Evolutionary conservation across 2,329 filamentous ascomycete species (phyloP).

Genomic region (Coniosporium tulheliwenetii): DNA sequence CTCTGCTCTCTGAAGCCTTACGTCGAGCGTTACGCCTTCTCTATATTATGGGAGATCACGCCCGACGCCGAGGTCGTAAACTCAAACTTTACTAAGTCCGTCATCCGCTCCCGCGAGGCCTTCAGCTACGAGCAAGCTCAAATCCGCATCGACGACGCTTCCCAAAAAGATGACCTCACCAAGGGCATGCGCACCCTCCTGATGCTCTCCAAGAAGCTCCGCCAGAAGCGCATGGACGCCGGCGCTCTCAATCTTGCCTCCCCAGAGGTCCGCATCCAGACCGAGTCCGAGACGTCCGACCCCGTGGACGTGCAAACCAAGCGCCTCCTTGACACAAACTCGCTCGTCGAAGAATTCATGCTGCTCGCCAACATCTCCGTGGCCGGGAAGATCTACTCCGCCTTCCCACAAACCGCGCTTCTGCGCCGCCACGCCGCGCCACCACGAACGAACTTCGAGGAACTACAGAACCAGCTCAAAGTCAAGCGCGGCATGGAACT

Average conservation of each 20-base stretch:
- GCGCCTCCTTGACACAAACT: slow-evolving; percentile 86
- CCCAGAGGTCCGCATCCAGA: slow-evolving; percentile 93
- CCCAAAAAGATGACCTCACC: slow-evolving; percentile 79
- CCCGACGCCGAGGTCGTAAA: slow-evolving; percentile 71
- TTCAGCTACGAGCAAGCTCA: slow-evolving; percentile 98
- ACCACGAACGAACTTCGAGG: slow-evolving; percentile 92
- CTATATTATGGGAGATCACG: slow-evolving; percentile 61
- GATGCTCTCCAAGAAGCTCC: slow-evolving; percentile 79
- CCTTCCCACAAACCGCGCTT: slow-evolving; percentile 90
- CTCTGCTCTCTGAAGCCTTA: slow-evolving; percentile 94
- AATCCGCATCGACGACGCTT: slow-evolving; percentile 76
- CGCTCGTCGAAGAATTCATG: slow-evolving; percentile 98
- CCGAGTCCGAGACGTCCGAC: slow-evolving; percentile 89
- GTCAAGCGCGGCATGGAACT: slow-evolving; percentile 73
- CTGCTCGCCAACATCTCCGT: slow-evolving; percentile 94
- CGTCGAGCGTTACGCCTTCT: slow-evolving; percentile 57
- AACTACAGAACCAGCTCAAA: slow-evolving; percentile 78
- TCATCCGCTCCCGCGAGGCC: slow-evolving; percentile 89
- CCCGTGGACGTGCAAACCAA: slow-evolving; percentile 95
- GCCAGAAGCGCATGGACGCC: slow-evolving; percentile 90
- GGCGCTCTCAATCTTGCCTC: slow-evolving; percentile 90
- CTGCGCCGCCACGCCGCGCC: slow-evolving; percentile 84
- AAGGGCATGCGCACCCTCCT: slow-evolving; percentile 76
- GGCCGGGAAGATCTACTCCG: slow-evolving; percentile 73
- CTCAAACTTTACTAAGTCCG: slow-evolving; percentile 88